Evolutionary conservation across 2,329 filamentous ascomycete species (phyloP), one percentile per base, ranked within the genome.

Genomic region (Penicillium paneum): DNA sequence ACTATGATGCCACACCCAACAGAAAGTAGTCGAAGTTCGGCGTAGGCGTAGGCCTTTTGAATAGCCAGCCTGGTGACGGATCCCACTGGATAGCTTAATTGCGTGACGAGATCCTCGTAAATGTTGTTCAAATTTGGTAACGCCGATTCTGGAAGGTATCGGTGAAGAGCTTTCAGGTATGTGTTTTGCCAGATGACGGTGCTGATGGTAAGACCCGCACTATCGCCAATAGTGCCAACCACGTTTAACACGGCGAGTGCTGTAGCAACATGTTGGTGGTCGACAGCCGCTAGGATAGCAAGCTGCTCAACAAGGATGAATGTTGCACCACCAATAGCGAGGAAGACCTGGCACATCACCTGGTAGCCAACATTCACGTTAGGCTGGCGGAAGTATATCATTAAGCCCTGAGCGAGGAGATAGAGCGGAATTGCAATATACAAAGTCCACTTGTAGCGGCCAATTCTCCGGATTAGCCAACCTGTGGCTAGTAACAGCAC

Each of bases 181-280:
- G 81, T 79, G 54, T 79, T 77, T 0, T 78, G 81, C 83, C 84
- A 88, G 62, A 88, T 84, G 13, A 82, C 83, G 0, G 76, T 77
- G 2, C 83, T 77, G 45, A 87, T 78, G 3, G 83, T 78, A 10
- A 71, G 73, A 2, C 83, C 83, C 8, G 84, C 69, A 1, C 81
- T 79, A n/a, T 74, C 76, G 24, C 83, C 84, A 15, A 86, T 74
- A 45, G 76, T 79, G 41, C 78, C 75, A 44, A 84, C 81, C 12
- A 87, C 75, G 39, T 78, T 78, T 26, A 82, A 72, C 7, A 88
- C 66, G n/a, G 83, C 81, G 19, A 85, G 73, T 21, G 80, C 76
- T 7, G 79, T 76, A 4, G 83, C 79, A 13, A 86, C 72, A 57
- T 84, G 76, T 54, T 83, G 76, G 57, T 86, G 83, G 15, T 78